Conservation (phyloP, 768 basidiomycete species). For the Phlebiopsis flavidoalba region DNA sequence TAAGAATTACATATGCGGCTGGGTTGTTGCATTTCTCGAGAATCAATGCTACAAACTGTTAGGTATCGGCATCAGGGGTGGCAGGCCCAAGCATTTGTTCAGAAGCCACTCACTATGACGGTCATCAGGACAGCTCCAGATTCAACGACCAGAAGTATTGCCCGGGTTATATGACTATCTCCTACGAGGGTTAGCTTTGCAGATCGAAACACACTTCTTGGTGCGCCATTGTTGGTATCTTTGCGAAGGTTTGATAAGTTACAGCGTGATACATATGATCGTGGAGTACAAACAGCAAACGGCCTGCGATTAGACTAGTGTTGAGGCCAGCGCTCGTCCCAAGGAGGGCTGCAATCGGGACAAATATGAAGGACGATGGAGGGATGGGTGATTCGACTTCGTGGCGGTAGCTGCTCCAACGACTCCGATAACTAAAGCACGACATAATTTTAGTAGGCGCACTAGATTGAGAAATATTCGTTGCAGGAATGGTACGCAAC, state of each 20-base stretch:
- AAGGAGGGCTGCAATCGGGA: neutral
- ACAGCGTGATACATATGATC: too few species aligned
- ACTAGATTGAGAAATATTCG: neutral
- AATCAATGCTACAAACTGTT: neutral
- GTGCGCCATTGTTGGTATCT: neutral
- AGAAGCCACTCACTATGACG: neutral
- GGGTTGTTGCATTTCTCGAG: neutral
- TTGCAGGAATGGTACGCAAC: neutral
- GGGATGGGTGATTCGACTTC: neutral
- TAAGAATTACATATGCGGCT: neutral
- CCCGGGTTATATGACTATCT: neutral
- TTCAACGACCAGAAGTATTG: neutral
- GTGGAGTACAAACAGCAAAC: neutral
- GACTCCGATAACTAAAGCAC: neutral
- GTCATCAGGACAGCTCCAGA: neutral
- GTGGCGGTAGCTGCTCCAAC: neutral
- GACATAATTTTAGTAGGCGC: neutral
- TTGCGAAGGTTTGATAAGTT: neutral
- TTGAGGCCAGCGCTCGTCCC: neutral
- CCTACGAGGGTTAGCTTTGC: neutral
- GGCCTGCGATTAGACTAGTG: neutral
- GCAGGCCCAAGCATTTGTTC: neutral
- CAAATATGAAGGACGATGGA: neutral
- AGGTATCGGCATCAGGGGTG: neutral
- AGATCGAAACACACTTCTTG: neutral